Percentiles rank a stretch among this genome's conserved stretches.
Conservation (phyloP, 2,329 filamentous ascomycete species). For the Aspergillus aculeatus region DNA sequence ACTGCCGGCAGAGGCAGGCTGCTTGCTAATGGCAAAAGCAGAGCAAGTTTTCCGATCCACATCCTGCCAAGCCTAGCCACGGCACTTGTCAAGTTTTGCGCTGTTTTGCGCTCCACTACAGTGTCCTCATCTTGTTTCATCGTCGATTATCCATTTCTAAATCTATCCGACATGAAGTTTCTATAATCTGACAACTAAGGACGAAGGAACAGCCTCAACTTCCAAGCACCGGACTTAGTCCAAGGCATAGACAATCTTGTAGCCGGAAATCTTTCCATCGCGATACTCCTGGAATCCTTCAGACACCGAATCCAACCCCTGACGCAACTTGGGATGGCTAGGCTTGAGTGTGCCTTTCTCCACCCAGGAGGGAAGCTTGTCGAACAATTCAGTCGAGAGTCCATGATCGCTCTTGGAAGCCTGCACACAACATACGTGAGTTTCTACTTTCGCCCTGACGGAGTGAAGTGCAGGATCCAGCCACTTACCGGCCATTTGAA, state of each 20-base stretch:
- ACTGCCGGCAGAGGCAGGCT: too few species aligned
- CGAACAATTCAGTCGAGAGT: conserved; percentile 38
- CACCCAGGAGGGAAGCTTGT: conserved; percentile 37
- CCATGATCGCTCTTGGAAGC: conserved; percentile 38
- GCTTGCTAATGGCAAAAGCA: too few species aligned
- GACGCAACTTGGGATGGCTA: conserved; percentile 31
- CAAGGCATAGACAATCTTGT: conserved; percentile 42
- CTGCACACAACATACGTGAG: conserved; percentile 20
- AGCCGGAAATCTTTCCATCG: conserved; percentile 40
- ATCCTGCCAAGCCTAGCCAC: too few species aligned
- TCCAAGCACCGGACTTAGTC: too few species aligned
- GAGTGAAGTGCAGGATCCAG: not conserved
- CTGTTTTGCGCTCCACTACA: too few species aligned
- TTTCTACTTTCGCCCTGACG: not conserved
- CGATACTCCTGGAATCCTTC: conserved; percentile 41
- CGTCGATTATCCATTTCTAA: fast-evolving
- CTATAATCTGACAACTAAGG: too few species aligned
- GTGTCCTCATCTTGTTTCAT: too few species aligned
- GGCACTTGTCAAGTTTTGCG: too few species aligned
- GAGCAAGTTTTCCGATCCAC: too few species aligned
- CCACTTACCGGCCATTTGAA: conserved; percentile 40
- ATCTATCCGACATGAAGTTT: too few species aligned
- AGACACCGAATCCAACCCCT: conserved; percentile 33
- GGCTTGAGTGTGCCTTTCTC: conserved; percentile 37
- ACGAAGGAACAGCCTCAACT: too few species aligned